Evolutionary conservation across 306 rosid species (phyloP).

Genomic region (Sphenostylis stenocarpa): DNA sequence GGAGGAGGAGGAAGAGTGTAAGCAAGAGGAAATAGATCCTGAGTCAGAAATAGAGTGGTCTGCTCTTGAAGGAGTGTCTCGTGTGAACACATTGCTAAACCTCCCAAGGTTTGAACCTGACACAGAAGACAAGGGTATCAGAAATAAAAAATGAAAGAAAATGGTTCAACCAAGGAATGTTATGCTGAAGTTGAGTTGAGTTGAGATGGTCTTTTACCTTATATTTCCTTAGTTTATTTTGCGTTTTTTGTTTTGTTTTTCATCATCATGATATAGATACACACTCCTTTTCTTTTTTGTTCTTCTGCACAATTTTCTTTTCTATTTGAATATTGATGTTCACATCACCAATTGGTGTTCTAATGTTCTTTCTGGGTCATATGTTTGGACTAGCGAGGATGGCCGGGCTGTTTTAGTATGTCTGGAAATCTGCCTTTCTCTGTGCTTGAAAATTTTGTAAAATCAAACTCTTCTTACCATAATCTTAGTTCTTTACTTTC

Average conservation of each 20-base stretch:
- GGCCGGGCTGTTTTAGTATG: slow-evolving; percentile 74
- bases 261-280: slow-evolving; percentile 29
- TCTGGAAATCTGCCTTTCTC: slow-evolving; percentile 62
- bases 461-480: slow-evolving; percentile 21
- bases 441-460: slow-evolving; percentile 31
- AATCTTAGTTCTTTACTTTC: neutral
- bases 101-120: slow-evolving; percentile 92
- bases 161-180: slow-evolving; percentile 25
- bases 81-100: slow-evolving; percentile 86
- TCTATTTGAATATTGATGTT: slow-evolving; percentile 28
- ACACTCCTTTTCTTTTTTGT: slow-evolving; percentile 3
- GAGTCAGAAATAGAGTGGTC: slow-evolving; percentile 81
- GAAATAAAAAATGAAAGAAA: slow-evolving; percentile 49
- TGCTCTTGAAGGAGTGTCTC: slow-evolving; percentile 96
- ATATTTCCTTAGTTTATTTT: slow-evolving; percentile 4
- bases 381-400: slow-evolving; percentile 49
- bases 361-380: neutral
- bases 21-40: slow-evolving; percentile 52
- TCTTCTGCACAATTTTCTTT: slow-evolving; percentile 24
- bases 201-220: slow-evolving; percentile 8
- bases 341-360: slow-evolving; percentile 16
- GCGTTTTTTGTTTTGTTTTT: neutral
- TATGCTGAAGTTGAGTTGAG: slow-evolving; percentile 1
- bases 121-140: slow-evolving; percentile 51
- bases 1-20: slow-evolving; percentile 41